phyloP scores from a whole-genome alignment of 768 basidiomycete species.

The Phlegmacium glaucopus region DNA sequence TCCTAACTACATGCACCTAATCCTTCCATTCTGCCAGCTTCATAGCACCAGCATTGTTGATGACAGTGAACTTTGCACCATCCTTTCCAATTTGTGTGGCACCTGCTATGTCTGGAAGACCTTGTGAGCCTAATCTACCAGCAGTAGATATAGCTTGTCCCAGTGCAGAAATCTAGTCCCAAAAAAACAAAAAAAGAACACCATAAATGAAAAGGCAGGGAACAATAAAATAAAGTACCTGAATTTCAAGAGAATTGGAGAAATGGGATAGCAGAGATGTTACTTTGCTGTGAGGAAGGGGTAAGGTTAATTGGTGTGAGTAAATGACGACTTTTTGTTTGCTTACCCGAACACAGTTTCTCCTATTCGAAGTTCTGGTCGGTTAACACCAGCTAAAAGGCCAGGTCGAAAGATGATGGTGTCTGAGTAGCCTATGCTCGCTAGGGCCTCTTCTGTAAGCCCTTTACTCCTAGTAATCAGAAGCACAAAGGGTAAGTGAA shows the following conservation, averaged over 20 bases:
- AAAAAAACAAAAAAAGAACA: no score
- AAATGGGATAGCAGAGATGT: conserved; percentile 36
- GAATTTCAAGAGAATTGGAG: conserved; percentile 37
- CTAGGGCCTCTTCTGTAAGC: conserved; percentile 66
- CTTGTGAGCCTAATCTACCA: conserved; percentile 50
- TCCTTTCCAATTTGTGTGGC: conserved; percentile 39
- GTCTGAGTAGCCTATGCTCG: conserved; percentile 65
- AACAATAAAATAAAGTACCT: conserved; percentile 30
- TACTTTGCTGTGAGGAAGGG: conserved; percentile 27
- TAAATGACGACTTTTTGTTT: not conserved
- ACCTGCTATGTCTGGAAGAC: conserved; percentile 34
- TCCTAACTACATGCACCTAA: no score
- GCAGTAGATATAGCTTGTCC: conserved; percentile 53
- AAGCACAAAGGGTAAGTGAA: not conserved
- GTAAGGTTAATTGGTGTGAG: not conserved
- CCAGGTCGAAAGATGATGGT: conserved; percentile 69
- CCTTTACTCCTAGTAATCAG: conserved; percentile 58
- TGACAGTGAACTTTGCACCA: conserved; percentile 48
- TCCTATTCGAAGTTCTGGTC: conserved; percentile 33
- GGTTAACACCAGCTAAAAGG: conserved; percentile 44
- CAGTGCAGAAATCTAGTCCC: conserved; percentile 48
- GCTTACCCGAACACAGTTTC: conserved; percentile 46
- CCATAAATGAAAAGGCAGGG: not conserved
- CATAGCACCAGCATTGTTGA: conserved; percentile 50
- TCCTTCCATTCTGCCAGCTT: conserved; percentile 33